These are phyloP conservation scores for peach (Prunus persica) DNA, from an alignment of 306 rosid species.

Conservation along the genomic window Prunus_persica_NCBIv2 NC_034015.1:7836001-7836500, in stretches of 20 bases:
- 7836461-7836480: too few relatives aligned
- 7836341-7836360: not conserved
- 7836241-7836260: not conserved
- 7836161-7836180: not conserved
- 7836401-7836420: not conserved
- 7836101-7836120: not conserved
- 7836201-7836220: not conserved
- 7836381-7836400: not conserved
- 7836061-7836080: not conserved
- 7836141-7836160: not conserved
- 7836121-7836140: not conserved
- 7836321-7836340: not conserved
- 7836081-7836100: not conserved
- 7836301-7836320: not conserved
- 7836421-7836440: not conserved
- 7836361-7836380: not conserved
- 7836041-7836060: conserved; percentile 83
- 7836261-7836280: not conserved
- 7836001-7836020: conserved; percentile 81
- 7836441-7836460: too few relatives aligned
- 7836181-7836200: not conserved
- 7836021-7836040: conserved; percentile 74
- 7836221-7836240: not conserved
- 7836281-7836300: not conserved
- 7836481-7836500: not conserved